A percentile compares a stretch with the other conserved stretches of the same genome.
Evolutionary conservation across 495 filamentous ascomycete species (phyloP).

Genomic region (Jackrogersella minutella): DNA sequence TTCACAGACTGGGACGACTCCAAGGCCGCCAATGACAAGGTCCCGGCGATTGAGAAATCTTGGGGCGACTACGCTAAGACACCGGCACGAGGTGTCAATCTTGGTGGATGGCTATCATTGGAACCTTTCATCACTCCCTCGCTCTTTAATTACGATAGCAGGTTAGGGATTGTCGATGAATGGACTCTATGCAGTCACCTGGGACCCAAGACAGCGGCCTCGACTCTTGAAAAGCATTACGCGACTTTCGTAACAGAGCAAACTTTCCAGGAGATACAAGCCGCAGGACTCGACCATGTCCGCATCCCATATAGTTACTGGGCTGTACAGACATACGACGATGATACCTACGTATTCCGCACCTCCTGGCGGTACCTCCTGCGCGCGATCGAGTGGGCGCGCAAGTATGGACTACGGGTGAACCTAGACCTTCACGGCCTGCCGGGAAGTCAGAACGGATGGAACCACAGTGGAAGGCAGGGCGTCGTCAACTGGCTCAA

Average conservation of each 20-base stretch:
- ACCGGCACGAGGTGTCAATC: conserved; percentile 88
- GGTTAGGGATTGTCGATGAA: conserved; percentile 81
- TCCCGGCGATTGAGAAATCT: conserved; percentile 75
- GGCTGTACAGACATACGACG: conserved; percentile 85
- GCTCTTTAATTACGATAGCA: conserved; percentile 76
- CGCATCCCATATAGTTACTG: conserved; percentile 96
- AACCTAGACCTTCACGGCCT: conserved; percentile 93
- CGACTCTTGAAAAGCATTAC: conserved; percentile 87
- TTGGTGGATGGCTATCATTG: conserved; percentile 93
- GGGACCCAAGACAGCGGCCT: conserved; percentile 65
- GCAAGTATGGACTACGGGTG: conserved; percentile 91
- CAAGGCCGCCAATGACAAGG: conserved; percentile 75
- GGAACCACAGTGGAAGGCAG: conserved; percentile 85
- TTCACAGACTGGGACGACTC: conserved; percentile 89
- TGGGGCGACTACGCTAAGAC: conserved; percentile 78
- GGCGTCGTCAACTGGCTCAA: conserved; percentile 80
- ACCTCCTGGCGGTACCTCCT: conserved; percentile 95
- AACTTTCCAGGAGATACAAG: conserved; percentile 83
- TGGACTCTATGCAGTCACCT: conserved; percentile 78
- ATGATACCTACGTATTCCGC: conserved; percentile 86
- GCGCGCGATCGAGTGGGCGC: conserved; percentile 87
- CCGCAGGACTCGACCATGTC: conserved; percentile 94
- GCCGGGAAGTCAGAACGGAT: conserved; percentile 87
- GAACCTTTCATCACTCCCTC: conserved; percentile 97
- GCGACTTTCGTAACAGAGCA: conserved; percentile 82